phyloP scores from a whole-genome alignment of 345 rosid species.

The Eucalyptus urophylla region DNA sequence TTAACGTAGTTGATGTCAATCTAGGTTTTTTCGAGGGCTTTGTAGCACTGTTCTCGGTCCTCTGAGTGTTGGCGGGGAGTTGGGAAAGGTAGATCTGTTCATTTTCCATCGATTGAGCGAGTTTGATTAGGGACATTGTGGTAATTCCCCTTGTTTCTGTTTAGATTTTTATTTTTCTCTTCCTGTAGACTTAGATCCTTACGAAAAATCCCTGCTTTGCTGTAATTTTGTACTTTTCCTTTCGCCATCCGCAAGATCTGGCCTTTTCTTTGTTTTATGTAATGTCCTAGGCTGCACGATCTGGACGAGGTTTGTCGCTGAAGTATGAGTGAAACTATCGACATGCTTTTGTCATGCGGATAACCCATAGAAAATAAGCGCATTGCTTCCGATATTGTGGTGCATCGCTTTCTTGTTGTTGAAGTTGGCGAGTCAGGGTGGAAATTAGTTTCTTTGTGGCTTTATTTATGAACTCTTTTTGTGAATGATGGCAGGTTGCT shows the following conservation, averaged over 20 bases:
- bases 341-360: background rate
- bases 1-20: background rate
- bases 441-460: background rate
- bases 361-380: background rate
- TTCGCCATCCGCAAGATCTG: background rate
- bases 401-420: background rate
- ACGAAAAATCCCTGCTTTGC: background rate
- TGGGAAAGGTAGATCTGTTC: background rate
- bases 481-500: conserved; percentile 12
- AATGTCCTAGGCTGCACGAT: background rate
- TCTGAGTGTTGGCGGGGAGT: background rate
- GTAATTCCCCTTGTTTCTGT: background rate
- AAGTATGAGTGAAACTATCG: background rate
- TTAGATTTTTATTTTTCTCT: background rate
- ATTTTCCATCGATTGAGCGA: background rate
- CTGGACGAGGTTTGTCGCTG: background rate
- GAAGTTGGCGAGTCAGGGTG: background rate
- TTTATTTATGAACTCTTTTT: background rate
- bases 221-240: background rate
- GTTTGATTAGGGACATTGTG: background rate
- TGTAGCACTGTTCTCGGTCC: background rate
- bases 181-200: background rate
- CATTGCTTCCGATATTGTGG: background rate
- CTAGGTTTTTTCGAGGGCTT: background rate
- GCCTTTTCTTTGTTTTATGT: background rate